Evolutionary conservation across 805 yeast genomes (phyloP), one percentile per base, ranked within the genome.

Genomic region (Saccharomycopsis selenospora): DNA sequence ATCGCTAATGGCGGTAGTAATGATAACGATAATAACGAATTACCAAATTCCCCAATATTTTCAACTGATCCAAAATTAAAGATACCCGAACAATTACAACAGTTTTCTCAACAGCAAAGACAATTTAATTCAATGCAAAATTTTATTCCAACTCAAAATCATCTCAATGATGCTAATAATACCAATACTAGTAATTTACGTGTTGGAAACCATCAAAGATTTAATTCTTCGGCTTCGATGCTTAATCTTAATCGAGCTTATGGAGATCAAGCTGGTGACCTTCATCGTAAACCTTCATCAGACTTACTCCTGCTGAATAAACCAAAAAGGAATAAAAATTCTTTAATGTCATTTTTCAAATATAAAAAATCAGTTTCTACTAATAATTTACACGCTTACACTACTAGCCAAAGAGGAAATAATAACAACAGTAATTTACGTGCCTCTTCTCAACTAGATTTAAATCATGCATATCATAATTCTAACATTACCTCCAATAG

Each of bases 261-360:
- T n/a, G n/a, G n/a, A n/a, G n/a, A n/a, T n/a, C n/a, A n/a, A n/a
- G n/a, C n/a, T n/a, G n/a, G n/a, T n/a, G n/a, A n/a, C n/a, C n/a
- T n/a, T n/a, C n/a, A n/a, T n/a, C n/a, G n/a, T n/a, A n/a, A n/a
- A n/a, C n/a, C n/a, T n/a, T n/a, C n/a, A n/a, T 7, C 38, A 14
- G 10, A 14, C 10, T 10, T n/a, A 28, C 13, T n/a, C 33, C 33
- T 20, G 10, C 23, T 14, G 13, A 28, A 22, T 14, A 47, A 42
- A 14, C 40, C 36, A 5, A 45, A 49, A 25, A 49, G 45, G 28
- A n/a, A 45, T 17, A 43, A 42, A 38, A 51, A 36, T 26, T 51
- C 55, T 13, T 28, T 52, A 8, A 44, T 28, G 46, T 40, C 49
- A 13, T 50, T 52, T 28, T 52, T 52, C 45, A 50, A 50, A 40